These are phyloP conservation scores for Alternaria sp. DNA, from an alignment of 2,329 filamentous ascomycete genomes.

Conservation along the genomic window DNA sequence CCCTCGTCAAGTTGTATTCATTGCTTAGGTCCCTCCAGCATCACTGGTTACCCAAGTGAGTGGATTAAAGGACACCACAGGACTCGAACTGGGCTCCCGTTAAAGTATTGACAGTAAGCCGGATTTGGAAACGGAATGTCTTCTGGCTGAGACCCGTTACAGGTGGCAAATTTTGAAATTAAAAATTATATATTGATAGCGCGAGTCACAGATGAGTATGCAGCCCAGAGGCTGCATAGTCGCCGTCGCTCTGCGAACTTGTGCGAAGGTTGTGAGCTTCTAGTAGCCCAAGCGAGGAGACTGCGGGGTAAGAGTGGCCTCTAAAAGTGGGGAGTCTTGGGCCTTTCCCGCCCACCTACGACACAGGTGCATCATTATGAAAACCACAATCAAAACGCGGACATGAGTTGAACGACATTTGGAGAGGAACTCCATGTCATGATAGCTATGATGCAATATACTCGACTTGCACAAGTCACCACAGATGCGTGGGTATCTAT, in stretches of 20 bases:
- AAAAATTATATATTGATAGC: conserved; percentile 3
- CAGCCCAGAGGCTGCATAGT: accelerated
- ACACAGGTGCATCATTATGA: not conserved
- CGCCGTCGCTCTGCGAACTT: no score
- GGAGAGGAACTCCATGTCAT: not conserved
- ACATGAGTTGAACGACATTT: not conserved
- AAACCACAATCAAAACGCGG: not conserved
- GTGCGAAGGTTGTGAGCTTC: not conserved
- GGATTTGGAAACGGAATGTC: conserved; percentile 42
- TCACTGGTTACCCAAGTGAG: conserved; percentile 50
- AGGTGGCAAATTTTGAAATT: conserved; percentile 28
- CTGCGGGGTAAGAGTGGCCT: not conserved
- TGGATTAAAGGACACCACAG: conserved; percentile 47
- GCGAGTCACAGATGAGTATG: accelerated
- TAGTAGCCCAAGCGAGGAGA: not conserved
- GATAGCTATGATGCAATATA: not conserved
- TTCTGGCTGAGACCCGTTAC: conserved; percentile 46
- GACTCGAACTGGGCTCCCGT: conserved; percentile 53
- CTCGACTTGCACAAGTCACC: not conserved
- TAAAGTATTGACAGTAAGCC: conserved; percentile 38
- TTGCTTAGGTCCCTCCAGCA: conserved; percentile 52
- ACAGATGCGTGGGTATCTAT: not conserved
- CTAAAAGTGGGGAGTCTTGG: not conserved
- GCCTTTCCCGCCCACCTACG: not conserved
- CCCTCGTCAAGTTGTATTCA: conserved; percentile 50